phyloP scores from a whole-genome alignment of 139 green algal genomes.

The Coelastrella sp. region DNA sequence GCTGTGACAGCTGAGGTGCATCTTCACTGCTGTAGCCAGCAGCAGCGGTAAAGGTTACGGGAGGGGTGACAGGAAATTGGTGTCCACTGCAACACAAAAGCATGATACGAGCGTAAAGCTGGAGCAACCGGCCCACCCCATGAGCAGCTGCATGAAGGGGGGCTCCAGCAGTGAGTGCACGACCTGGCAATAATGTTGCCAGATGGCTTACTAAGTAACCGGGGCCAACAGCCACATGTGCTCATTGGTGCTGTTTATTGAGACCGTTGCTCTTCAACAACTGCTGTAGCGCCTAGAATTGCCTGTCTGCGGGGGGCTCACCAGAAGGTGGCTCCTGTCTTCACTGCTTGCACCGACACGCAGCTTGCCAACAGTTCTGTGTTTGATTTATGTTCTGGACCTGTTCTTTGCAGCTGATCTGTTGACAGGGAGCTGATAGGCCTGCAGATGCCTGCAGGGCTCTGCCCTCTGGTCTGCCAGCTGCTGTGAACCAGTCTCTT shows the following conservation, averaged over 20 bases:
- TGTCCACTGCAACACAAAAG: conserved; percentile 10
- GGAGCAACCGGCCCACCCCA: no score
- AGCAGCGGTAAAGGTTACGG: not conserved
- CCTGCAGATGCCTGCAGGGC: no score
- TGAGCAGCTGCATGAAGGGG: no score
- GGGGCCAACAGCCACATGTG: no score
- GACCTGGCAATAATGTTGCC: no score
- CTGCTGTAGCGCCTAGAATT: no score
- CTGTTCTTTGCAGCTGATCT: not conserved
- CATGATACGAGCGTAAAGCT: not conserved
- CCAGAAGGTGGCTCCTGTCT: not conserved
- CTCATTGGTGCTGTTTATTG: no score
- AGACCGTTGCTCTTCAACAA: no score
- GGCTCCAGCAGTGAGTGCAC: no score
- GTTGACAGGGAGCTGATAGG: not conserved
- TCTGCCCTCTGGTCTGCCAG: not conserved
- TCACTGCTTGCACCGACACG: not conserved
- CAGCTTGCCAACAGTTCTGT: not conserved
- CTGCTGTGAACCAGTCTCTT: conserved; percentile 17
- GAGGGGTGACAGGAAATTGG: not conserved
- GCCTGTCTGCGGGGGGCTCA: not conserved
- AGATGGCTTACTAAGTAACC: no score
- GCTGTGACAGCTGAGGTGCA: not conserved
- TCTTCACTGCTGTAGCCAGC: not conserved
- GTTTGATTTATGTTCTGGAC: not conserved